Conservation (phyloP, 306 rosid genomes). For the Malus orientalis region DNA sequence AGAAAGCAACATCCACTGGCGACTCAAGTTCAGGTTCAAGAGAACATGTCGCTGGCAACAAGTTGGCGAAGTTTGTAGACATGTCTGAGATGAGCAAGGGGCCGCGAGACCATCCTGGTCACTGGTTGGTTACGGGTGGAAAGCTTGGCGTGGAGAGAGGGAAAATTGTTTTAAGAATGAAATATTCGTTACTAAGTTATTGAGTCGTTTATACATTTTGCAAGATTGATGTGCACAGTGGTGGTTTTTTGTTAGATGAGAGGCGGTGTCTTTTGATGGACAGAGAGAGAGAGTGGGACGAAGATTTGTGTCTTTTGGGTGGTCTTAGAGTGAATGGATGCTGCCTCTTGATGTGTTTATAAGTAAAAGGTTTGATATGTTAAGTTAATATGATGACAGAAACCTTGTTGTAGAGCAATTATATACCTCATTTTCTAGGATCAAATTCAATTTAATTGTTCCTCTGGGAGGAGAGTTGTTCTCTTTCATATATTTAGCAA, state of each 20-base stretch:
- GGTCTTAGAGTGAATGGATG: neutral
- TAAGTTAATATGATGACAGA: neutral
- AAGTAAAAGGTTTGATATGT: neutral
- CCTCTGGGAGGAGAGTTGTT: neutral
- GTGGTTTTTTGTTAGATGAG: conserved; percentile 29
- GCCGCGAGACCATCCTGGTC: conserved; percentile 69
- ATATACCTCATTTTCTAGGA: neutral
- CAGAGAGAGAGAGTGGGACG: conserved; percentile 6
- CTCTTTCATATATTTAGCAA: neutral
- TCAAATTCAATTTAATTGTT: neutral
- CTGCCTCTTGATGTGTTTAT: neutral
- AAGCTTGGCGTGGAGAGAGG: conserved; percentile 85
- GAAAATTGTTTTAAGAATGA: conserved; percentile 63
- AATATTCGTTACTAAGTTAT: conserved; percentile 72
- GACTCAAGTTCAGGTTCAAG: conserved; percentile 35
- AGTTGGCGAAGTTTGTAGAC: conserved; percentile 50
- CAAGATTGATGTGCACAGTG: conserved; percentile 31
- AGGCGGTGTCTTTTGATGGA: conserved; percentile 16
- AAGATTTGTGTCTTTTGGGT: conserved; percentile 10
- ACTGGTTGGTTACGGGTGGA: conserved; percentile 85
- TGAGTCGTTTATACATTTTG: conserved; percentile 31
- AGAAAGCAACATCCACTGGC: conserved; percentile 17
- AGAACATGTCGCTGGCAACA: conserved; percentile 36
- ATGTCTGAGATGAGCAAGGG: conserved; percentile 60
- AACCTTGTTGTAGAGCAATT: neutral